These are phyloP conservation scores for Leccinum olivaceoglutinosum DNA, from an alignment of 1,284 basidiomycete species.

Conservation along the genomic window DNA sequence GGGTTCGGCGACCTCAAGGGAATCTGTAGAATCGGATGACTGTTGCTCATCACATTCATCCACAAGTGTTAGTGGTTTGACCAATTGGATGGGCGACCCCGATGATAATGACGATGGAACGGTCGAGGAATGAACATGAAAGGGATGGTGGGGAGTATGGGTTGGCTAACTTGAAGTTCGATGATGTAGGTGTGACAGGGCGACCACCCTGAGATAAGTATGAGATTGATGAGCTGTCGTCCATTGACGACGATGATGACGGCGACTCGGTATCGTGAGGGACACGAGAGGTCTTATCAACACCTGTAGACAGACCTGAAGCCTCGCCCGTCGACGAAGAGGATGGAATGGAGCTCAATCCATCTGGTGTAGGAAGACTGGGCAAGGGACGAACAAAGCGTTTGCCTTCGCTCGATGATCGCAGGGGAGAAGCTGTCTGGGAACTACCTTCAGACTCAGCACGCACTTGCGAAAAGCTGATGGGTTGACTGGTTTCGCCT, in stretches of 20 bases:
- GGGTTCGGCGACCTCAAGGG: conserved; percentile 25
- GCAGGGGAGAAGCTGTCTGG: neutral
- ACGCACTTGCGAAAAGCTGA: neutral
- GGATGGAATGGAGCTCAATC: conserved; percentile 1
- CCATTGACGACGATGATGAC: conserved; percentile 22
- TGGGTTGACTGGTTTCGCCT: conserved; percentile 1
- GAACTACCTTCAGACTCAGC: neutral
- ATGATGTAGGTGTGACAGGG: conserved; percentile 35
- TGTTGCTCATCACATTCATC: conserved; percentile 21
- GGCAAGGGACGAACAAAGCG: conserved; percentile 26
- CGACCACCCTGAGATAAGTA: conserved; percentile 25
- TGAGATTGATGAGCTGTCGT: conserved; percentile 30
- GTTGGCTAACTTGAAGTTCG: conserved; percentile 32
- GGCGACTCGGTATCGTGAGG: conserved; percentile 22
- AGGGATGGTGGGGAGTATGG: conserved; percentile 36
- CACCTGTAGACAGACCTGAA: conserved; percentile 2
- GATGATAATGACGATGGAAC: conserved; percentile 35
- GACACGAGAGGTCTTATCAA: conserved; percentile 1
- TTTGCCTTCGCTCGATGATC: conserved; percentile 13
- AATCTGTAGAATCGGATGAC: conserved; percentile 19
- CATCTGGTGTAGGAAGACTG: conserved; percentile 18
- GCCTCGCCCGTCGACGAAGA: conserved; percentile 9
- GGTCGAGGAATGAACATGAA: conserved; percentile 39
- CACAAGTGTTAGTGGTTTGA: conserved; percentile 23
- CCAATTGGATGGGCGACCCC: conserved; percentile 31